Conservation (phyloP, 495 filamentous ascomycete species). For the Talaromyces ruber region DNA sequence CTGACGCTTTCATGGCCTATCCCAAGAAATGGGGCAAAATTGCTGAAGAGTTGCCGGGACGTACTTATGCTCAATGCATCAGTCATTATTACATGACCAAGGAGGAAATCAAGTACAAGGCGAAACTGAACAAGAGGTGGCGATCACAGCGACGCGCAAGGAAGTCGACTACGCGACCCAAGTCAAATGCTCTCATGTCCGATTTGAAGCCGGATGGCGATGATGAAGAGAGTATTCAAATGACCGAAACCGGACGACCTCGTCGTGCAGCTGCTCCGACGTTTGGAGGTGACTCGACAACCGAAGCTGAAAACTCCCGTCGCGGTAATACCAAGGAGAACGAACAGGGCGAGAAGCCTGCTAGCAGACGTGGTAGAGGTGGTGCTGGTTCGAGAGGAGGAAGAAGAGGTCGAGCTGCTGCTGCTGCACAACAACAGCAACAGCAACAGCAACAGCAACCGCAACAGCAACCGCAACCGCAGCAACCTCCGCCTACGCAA, state of each 20-base stretch:
- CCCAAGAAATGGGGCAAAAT: constrained; percentile 94
- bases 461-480: constrained; percentile 21
- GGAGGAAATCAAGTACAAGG: constrained; percentile 76
- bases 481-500: background rate
- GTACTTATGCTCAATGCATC: constrained; percentile 80
- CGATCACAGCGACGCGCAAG: constrained; percentile 54
- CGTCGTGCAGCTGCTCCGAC: constrained; percentile 61
- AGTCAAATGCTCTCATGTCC: constrained; percentile 68
- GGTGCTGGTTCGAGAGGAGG: constrained; percentile 28
- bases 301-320: constrained; percentile 44
- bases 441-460: constrained; percentile 19
- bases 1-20: constrained; percentile 65
- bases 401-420: constrained; percentile 24
- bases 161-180: constrained; percentile 44
- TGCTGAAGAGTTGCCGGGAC: constrained; percentile 58
- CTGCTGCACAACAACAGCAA: constrained; percentile 19
- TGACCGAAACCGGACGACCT: constrained; percentile 63
- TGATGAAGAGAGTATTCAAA: constrained; percentile 40
- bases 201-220: constrained; percentile 56
- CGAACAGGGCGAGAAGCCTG: constrained; percentile 50
- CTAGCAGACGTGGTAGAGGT: constrained; percentile 35
- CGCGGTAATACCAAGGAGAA: constrained; percentile 38
- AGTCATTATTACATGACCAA: constrained; percentile 96
- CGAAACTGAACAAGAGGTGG: constrained; percentile 63
- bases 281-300: constrained; percentile 54